A percentile compares a stretch with the other conserved stretches of the same genome.
phyloP scores from a whole-genome alignment of 176 grass and related monocot species.

The Eragrostis nindensis region DNA sequence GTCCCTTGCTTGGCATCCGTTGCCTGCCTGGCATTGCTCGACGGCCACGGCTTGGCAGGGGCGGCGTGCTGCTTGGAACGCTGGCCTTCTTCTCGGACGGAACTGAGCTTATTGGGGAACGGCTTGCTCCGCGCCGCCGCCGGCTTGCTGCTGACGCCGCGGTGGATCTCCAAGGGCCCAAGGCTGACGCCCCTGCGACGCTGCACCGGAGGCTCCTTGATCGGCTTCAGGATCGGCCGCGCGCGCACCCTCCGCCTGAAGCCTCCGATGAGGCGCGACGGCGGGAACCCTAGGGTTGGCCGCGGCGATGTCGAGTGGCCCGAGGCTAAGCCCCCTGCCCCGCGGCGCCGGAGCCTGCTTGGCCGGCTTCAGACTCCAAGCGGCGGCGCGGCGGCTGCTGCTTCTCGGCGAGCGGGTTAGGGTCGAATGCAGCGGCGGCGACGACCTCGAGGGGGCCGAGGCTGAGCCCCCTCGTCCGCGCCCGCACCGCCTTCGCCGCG shows the following conservation, averaged over 20 bases:
- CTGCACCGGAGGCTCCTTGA: slow-evolving; percentile 47
- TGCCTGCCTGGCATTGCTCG: slow-evolving; percentile 40
- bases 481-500: background rate
- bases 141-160: slow-evolving; percentile 36
- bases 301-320: slow-evolving; percentile 63
- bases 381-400: background rate
- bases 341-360: background rate
- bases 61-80: slow-evolving; percentile 26
- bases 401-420: background rate
- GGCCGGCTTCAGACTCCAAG: slow-evolving; percentile 23
- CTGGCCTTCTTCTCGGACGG: slow-evolving; percentile 51
- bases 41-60: slow-evolving; percentile 48
- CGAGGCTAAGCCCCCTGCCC: slow-evolving; percentile 65
- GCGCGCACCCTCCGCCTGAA: background rate
- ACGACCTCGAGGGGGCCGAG: slow-evolving; percentile 28
- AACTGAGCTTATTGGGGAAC: slow-evolving; percentile 37
- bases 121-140: slow-evolving; percentile 9
- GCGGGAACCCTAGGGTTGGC: slow-evolving; percentile 41
- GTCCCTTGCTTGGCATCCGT: slow-evolving; percentile 30
- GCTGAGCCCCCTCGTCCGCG: slow-evolving; percentile 30
- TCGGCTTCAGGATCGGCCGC: slow-evolving; percentile 44
- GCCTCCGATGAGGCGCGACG: background rate
- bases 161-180: slow-evolving; percentile 78
- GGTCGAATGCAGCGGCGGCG: background rate
- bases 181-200: slow-evolving; percentile 75